Conservation (phyloP, 306 rosid species). For the Rubus idaeus region DNA sequence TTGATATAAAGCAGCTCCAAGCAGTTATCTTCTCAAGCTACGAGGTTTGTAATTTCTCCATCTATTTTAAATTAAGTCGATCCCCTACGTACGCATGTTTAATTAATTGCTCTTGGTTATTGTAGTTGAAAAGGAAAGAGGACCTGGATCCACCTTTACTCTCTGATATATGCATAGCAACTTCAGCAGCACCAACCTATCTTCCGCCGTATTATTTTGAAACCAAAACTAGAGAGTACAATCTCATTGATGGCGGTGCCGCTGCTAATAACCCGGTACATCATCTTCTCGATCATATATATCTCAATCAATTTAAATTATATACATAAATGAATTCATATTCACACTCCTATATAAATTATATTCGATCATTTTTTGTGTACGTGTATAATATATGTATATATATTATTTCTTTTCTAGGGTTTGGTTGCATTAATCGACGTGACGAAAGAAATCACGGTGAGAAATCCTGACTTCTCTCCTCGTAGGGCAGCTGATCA, state of each 20-base stretch:
- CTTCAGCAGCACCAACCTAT: constrained; percentile 11
- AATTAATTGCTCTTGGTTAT: too few species aligned
- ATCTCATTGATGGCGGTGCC: constrained; percentile 11
- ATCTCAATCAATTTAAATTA: not conserved
- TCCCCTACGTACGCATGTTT: too few species aligned
- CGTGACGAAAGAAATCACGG: constrained; percentile 1
- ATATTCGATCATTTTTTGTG: too few species aligned
- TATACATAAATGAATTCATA: not conserved
- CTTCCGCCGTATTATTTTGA: not conserved
- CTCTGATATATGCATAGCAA: constrained; percentile 12
- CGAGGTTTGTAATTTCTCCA: not conserved
- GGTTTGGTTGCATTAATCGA: not conserved
- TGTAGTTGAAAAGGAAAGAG: not conserved
- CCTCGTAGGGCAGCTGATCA: not conserved
- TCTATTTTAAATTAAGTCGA: too few species aligned
- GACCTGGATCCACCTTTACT: not conserved
- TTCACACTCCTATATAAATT: not conserved
- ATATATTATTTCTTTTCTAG: not conserved
- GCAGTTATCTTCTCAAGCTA: constrained; percentile 5
- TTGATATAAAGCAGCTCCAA: not conserved
- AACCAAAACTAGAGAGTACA: not conserved
- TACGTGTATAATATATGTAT: too few species aligned
- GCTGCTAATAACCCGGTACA: constrained; percentile 15
- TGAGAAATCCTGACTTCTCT: not conserved
- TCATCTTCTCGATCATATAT: not conserved